A percentile compares a stretch with the other conserved stretches of the same genome.
Conservation (phyloP, 2,329 filamentous ascomycete genomes). For the Calycina herbarum region DNA sequence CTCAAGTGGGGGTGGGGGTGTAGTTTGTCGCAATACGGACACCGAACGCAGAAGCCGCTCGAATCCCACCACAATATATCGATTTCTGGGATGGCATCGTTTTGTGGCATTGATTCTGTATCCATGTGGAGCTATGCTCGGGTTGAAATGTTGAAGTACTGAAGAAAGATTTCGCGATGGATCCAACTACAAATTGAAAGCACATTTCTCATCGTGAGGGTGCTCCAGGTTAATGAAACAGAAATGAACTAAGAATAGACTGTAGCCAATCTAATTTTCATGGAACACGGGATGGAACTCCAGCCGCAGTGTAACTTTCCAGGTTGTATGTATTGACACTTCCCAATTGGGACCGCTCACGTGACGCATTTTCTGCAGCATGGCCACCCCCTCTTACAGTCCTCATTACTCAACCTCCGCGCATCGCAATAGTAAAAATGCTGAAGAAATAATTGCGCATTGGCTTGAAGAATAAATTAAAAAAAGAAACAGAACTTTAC, state of each 20-base stretch:
- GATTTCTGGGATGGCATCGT: neutral
- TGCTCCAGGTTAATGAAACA: neutral
- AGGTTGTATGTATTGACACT: neutral
- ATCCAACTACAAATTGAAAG: neutral
- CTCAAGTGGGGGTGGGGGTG: neutral
- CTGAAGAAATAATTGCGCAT: too few relatives aligned
- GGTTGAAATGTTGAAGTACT: neutral
- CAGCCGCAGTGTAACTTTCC: conserved; percentile 2
- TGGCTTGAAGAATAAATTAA: too few relatives aligned
- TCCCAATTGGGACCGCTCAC: neutral
- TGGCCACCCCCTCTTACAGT: too few relatives aligned
- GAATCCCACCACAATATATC: neutral
- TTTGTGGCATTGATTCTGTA: neutral
- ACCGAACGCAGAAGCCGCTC: neutral
- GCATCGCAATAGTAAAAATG: too few relatives aligned
- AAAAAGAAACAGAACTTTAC: too few relatives aligned
- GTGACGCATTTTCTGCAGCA: neutral
- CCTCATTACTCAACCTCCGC: too few relatives aligned
- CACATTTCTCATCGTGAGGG: neutral
- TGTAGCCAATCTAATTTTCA: neutral
- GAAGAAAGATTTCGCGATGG: neutral
- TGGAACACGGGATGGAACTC: neutral
- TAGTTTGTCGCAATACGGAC: neutral
- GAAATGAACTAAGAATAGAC: neutral
- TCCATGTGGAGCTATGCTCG: neutral